Percentiles rank a stretch among this genome's conserved stretches.
These are phyloP conservation scores for Beta macrorhiza DNA, from an alignment of 179 eudicot genomes.

Conservation along the genomic window DNA sequence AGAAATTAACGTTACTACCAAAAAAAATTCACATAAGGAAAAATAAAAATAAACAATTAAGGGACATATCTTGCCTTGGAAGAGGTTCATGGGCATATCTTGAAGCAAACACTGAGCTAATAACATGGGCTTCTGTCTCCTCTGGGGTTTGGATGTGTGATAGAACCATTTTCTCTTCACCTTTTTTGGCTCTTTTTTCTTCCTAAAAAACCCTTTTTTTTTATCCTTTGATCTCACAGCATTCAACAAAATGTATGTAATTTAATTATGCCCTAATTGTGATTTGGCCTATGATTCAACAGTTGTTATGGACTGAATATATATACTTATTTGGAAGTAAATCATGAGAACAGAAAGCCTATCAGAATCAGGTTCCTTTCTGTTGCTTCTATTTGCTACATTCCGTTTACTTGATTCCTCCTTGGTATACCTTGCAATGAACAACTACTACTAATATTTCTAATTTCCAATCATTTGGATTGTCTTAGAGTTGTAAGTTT, in stretches of 20 bases:
- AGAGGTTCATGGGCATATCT: conserved; percentile 44
- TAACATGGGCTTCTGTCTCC: conserved; percentile 30
- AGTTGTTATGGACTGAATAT: conserved; percentile 16
- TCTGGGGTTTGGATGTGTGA: conserved; percentile 25
- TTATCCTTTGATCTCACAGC: not conserved
- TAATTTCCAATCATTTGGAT: no score
- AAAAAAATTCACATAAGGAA: no score
- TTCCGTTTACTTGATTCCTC: conserved; percentile 14
- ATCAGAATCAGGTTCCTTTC: conserved; percentile 21
- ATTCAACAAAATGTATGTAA: not conserved
- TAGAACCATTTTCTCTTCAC: conserved; percentile 27
- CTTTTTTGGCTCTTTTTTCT: not conserved
- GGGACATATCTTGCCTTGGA: conserved; percentile 25
- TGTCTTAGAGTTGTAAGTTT: no score
- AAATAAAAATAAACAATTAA: not conserved
- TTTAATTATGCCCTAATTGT: not conserved
- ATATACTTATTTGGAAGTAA: conserved; percentile 2
- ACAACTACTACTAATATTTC: conserved; percentile 2
- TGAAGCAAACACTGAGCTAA: conserved; percentile 37
- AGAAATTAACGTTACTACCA: no score
- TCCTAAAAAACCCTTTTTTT: not conserved
- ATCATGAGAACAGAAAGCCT: not conserved
- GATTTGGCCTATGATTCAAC: not conserved
- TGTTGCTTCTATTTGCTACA: conserved; percentile 17
- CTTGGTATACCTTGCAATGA: conserved; percentile 15